Conservation (phyloP, 179 eudicot genomes). For the Spinacia oleracea region DNA sequence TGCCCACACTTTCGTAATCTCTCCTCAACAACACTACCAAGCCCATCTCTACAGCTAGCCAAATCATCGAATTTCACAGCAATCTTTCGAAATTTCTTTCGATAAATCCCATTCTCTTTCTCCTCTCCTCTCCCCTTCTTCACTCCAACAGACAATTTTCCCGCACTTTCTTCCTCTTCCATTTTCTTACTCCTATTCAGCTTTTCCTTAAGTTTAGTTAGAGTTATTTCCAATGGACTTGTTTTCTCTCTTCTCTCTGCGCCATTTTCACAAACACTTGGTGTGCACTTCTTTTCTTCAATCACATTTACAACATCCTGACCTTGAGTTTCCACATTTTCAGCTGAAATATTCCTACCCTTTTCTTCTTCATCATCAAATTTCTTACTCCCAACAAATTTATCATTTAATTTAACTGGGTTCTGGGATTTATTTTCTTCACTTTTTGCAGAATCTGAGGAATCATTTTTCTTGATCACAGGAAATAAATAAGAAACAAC, state of each 20-base stretch:
- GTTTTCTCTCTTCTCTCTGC: neutral
- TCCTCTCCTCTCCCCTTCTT: neutral
- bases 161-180: neutral
- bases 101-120: neutral
- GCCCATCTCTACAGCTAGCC: neutral
- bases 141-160: neutral
- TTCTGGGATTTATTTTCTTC: neutral
- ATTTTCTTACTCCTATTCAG: neutral
- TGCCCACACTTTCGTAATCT: neutral
- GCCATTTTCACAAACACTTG: slow-evolving; percentile 10
- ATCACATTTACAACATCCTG: neutral
- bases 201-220: neutral
- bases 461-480: neutral
- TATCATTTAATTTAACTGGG: neutral
- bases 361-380: neutral
- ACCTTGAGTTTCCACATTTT: neutral
- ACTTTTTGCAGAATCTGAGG: neutral
- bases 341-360: neutral
- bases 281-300: neutral
- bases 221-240: neutral
- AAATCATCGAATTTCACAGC: neutral
- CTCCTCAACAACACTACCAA: slow-evolving; percentile 1
- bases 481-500: slow-evolving; percentile 5
- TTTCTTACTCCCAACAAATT: neutral
- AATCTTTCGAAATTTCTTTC: neutral